These are phyloP conservation scores for Daldinia vernicosa DNA, from an alignment of 495 filamentous ascomycete genomes.

Conservation along the genomic window DNA sequence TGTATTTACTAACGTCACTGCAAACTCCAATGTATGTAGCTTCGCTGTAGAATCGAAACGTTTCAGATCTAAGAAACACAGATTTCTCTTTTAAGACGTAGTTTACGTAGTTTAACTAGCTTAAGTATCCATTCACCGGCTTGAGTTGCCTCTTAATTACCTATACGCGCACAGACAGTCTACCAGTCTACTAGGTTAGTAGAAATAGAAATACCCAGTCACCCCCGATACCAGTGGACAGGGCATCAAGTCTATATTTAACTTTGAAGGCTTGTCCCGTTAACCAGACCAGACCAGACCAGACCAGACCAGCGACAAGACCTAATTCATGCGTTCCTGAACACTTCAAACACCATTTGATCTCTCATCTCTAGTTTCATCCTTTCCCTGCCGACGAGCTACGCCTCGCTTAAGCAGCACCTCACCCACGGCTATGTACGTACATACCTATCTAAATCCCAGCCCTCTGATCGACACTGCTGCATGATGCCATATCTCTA, in stretches of 20 bases:
- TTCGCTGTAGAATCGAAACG: slow-evolving; percentile 23
- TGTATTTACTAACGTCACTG: neutral
- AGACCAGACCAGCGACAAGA: neutral
- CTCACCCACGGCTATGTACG: neutral
- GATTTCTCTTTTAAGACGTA: slow-evolving; percentile 15
- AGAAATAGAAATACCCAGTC: too few relatives aligned
- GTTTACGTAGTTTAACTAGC: neutral
- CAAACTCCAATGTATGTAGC: slow-evolving; percentile 5
- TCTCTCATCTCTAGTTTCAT: slow-evolving; percentile 24
- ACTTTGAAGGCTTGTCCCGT: slow-evolving; percentile 7
- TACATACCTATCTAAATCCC: neutral
- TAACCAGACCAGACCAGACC: neutral
- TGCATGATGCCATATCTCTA: slow-evolving; percentile 35
- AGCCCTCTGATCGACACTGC: slow-evolving; percentile 33
- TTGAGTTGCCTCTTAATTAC: neutral
- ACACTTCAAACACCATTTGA: neutral
- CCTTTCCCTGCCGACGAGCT: slow-evolving; percentile 7
- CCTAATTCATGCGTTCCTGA: neutral
- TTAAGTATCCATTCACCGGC: slow-evolving; percentile 8
- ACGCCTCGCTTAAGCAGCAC: slow-evolving; percentile 13
- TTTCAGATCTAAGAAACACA: slow-evolving; percentile 21
- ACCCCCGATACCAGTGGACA: slow-evolving; percentile 4
- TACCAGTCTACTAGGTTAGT: too few relatives aligned
- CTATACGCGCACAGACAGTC: neutral
- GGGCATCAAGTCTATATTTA: slow-evolving; percentile 34